Evolutionary conservation across 1,284 basidiomycete genomes (phyloP), one percentile per base, ranked within the genome.

Genomic region (Leccinum fallax): DNA sequence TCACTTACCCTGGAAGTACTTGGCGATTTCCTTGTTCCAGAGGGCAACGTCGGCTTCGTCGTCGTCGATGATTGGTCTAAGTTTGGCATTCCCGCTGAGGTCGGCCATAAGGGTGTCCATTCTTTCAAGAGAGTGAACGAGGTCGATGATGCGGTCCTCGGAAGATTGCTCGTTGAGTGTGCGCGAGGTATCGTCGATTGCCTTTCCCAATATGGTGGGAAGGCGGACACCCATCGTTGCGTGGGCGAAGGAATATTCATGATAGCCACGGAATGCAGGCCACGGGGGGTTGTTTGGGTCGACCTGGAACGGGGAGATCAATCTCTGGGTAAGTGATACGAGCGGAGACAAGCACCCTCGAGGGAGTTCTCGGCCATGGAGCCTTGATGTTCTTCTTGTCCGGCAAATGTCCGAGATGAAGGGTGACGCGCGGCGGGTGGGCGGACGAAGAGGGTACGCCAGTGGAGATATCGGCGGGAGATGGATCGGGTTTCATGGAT

Each of bases 11-110:
- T 93, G 89, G 81, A 97, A 97, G 77, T 88, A 97, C 74, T 92
- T 93, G 51, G 93, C 92, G 57, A 95, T 95, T 76, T 94, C 92
- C 74, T 98, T 97, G 80, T 98, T 98, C 96, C 96, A 98, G 16
- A 98, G 83, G 2, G 95, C 90, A 43, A 98, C 90, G 70, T 98
- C 96, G 28, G 90, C 96, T 73, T 97, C 95, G 63, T 87, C 89
- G 71, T 98, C 96, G 75, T 98, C 96, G 53, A 94, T 79, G 73
- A 97, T 95, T 59, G 91, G 94, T 30, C 93, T 82, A 36, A 93
- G 83, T 72, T 92, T 92, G 10, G 86, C 86, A 70, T 94, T 93
- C 1, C 83, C 83, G 69, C 90, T 91, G 59, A 95, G 81, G 71
- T 95, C 91, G 19, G 79, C 80, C 92, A 94, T 95, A 66, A 95